These are phyloP conservation scores for Saprolegnia parasitica DNA, from an alignment of 352 stramenopile species.

Conservation along the genomic window DNA sequence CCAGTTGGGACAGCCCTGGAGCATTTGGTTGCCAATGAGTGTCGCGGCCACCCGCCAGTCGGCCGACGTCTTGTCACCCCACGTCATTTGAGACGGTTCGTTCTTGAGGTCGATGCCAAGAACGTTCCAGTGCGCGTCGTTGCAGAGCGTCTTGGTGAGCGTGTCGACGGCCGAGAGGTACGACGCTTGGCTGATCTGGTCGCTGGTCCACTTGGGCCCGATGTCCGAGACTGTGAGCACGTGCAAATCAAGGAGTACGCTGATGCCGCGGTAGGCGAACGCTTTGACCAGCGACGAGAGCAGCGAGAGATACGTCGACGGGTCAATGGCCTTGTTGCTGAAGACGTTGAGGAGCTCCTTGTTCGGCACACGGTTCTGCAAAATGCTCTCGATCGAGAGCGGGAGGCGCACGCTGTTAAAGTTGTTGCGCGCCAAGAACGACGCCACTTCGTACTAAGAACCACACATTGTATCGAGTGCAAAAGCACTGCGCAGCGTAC, in stretches of 20 bases:
- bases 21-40: constrained; percentile 54
- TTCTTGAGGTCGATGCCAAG: constrained; percentile 82
- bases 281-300: constrained; percentile 50
- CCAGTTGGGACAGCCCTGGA: constrained; percentile 64
- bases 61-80: constrained; percentile 52
- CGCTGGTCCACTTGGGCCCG: constrained; percentile 47
- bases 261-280: constrained; percentile 54
- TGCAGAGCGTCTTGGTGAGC: constrained; percentile 59
- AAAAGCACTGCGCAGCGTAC: not conserved
- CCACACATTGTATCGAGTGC: too few species aligned
- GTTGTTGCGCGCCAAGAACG: constrained; percentile 64
- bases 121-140: constrained; percentile 77
- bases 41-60: constrained; percentile 72
- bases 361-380: constrained; percentile 41
- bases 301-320: constrained; percentile 53
- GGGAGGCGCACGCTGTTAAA: constrained; percentile 67
- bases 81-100: constrained; percentile 55
- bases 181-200: constrained; percentile 43
- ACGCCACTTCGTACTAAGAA: constrained; percentile 63
- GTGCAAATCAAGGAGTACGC: constrained; percentile 67
- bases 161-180: constrained; percentile 56
- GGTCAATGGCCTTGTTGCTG: constrained; percentile 60
- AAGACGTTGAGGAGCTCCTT: constrained; percentile 50
- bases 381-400: constrained; percentile 47
- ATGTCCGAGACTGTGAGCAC: constrained; percentile 41